Evolutionary conservation across 2,329 filamentous ascomycete genomes (phyloP).

Genomic region (Fusarium humuli): DNA sequence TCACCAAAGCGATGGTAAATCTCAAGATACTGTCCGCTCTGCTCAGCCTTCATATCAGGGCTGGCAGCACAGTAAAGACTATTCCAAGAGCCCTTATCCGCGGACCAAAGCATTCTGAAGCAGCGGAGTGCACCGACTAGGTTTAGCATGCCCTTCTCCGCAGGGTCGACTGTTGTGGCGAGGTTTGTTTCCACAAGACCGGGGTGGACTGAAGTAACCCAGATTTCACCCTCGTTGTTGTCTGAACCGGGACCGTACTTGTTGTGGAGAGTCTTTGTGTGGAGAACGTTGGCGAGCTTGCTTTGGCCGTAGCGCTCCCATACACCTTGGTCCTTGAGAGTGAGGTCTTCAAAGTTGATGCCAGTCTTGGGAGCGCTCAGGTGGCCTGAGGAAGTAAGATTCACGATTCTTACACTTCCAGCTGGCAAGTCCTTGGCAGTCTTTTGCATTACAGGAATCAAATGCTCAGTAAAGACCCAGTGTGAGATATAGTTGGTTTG

Average conservation of each 20-base stretch:
- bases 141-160: background rate
- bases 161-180: background rate
- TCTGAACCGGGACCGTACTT: conserved; percentile 26
- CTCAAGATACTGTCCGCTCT: conserved; percentile 34
- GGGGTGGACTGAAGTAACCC: conserved; percentile 28
- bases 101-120: conserved; percentile 10
- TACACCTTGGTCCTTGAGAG: background rate
- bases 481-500: conserved; percentile 37
- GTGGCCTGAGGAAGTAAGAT: conserved; percentile 31
- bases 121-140: background rate
- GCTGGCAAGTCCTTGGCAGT: conserved; percentile 17
- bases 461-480: conserved; percentile 28
- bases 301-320: conserved; percentile 32
- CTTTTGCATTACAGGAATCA: conserved; percentile 28
- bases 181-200: conserved; percentile 33
- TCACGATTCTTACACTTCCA: conserved; percentile 31
- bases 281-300: conserved; percentile 38
- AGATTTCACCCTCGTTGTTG: conserved; percentile 25
- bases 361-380: conserved; percentile 23
- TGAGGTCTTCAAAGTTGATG: conserved; percentile 19
- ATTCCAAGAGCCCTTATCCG: conserved; percentile 34
- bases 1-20: conserved; percentile 20
- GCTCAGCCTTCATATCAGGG: conserved; percentile 18
- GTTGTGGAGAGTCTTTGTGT: conserved; percentile 24
- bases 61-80: conserved; percentile 33